These are phyloP conservation scores for Apophysomyces variabilis DNA, from an alignment of 371 early-diverging fungal genomes.

Conservation along the genomic window DNA sequence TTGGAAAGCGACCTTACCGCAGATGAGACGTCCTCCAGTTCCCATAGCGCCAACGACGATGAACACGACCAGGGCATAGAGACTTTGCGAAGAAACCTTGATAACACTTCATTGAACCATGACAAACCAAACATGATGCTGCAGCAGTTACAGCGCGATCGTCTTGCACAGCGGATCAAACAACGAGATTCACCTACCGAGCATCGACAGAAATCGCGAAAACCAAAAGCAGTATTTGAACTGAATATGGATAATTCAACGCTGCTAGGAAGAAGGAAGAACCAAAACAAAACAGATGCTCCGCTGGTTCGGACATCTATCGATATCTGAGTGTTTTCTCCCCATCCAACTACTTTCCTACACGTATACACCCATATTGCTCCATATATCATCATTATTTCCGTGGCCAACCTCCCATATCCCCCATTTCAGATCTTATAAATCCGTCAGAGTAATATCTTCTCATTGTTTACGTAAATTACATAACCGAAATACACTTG, in stretches of 20 bases:
- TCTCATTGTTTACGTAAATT: neutral
- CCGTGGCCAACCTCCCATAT: neutral
- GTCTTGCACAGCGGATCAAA: constrained; percentile 12
- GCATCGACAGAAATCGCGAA: constrained; percentile 5
- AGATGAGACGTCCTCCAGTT: constrained; percentile 27
- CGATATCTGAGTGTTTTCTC: neutral
- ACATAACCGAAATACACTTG: constrained; percentile 4
- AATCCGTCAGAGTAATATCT: neutral
- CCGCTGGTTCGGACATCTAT: constrained; percentile 6
- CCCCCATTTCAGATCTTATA: neutral
- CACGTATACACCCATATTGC: constrained; percentile 4
- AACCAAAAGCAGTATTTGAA: constrained; percentile 40
- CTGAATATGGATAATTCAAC: constrained; percentile 64
- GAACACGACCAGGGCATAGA: constrained; percentile 2
- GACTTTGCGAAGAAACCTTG: constrained; percentile 2
- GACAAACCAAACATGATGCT: constrained; percentile 5
- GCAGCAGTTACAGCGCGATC: constrained; percentile 15
- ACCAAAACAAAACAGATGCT: constrained; percentile 21
- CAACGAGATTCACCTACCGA: neutral
- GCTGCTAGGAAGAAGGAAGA: constrained; percentile 57
- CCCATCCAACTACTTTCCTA: neutral
- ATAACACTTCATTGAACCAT: constrained; percentile 4
- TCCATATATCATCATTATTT: neutral
- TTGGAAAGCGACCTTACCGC: constrained; percentile 21
- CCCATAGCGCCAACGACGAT: constrained; percentile 5